phyloP scores from a whole-genome alignment of 306 rosid genomes.

The Dryas drummondii region DNA sequence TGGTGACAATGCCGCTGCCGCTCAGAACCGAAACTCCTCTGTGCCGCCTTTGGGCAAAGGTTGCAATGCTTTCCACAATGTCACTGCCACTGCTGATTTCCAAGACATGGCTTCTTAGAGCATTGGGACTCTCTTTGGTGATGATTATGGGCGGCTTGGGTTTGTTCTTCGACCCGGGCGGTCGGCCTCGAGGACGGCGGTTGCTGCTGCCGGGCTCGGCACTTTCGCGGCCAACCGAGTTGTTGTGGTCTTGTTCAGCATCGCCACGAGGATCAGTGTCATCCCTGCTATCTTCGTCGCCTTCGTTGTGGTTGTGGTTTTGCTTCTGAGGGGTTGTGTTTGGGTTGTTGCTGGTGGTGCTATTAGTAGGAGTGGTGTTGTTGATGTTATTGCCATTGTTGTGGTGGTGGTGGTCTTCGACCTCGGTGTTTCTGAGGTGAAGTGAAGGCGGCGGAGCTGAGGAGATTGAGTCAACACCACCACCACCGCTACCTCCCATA shows the following conservation, averaged over 20 bases:
- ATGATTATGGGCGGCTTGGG: conserved; percentile 68
- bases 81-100: conserved; percentile 72
- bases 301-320: conserved; percentile 27
- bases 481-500: conserved; percentile 33
- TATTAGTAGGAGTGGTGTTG: conserved; percentile 38
- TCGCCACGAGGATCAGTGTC: conserved; percentile 32
- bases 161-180: conserved; percentile 84
- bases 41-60: conserved; percentile 66
- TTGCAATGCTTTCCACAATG: conserved; percentile 54
- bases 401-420: conserved; percentile 28
- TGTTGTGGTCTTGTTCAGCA: conserved; percentile 25
- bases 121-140: conserved; percentile 69
- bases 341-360: conserved; percentile 36
- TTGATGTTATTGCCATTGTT: conserved; percentile 8
- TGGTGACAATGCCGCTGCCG: conserved; percentile 62
- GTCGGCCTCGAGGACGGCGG: conserved; percentile 79
- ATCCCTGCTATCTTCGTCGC: conserved; percentile 45
- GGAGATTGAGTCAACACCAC: conserved; percentile 37
- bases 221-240: conserved; percentile 32
- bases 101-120: conserved; percentile 71
- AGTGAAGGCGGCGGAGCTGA: conserved; percentile 47
- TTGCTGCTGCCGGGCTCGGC: conserved; percentile 45
- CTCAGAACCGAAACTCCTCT: conserved; percentile 81
- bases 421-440: conserved; percentile 47
- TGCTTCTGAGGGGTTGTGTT: conserved; percentile 38